Base-by-base conservation (phyloP, 352 stramenopile genomes). In the Globisporangium radiosum region DNA sequence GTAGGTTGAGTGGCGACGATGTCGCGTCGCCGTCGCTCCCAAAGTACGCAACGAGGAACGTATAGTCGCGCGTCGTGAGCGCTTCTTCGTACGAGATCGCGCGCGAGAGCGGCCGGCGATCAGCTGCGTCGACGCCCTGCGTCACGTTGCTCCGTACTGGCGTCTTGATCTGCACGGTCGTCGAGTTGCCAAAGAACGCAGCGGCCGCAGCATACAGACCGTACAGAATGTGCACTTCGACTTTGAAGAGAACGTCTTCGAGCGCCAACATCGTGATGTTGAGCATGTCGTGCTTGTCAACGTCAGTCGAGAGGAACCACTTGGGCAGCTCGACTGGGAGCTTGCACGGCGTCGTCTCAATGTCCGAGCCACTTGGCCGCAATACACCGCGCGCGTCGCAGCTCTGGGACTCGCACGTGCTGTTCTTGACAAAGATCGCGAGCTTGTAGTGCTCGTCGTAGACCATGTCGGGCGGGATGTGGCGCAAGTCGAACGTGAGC, bases 381-480 rank as follows among this genome's bases (percentile, higher is more conserved):
- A 86, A 59, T 1, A 88, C 72, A 1, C 80, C 67, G 17, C 75
- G 76, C 1, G 69, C 64, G 63, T 92, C 77, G 50, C 95, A 98
- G 25, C 69, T 81, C 55, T 90, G 76, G 54, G 95, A 86, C 54
- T 95, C 69, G 66, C 94, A 98, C 55, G 91, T 85, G 38, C 88
- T 98, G 60, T 97, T 97, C 43, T 82, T 79, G 0, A 98, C 85
- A 56, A 97, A 98, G 36, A 99, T 83, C n/a, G 92, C 94, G 60
- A 99, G 75, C 25, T 90, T 94, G 72, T 91, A 98, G 72, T 99
- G 95, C 66, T 98, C 89, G 55, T 96, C 81, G 66, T 98, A 99
- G 13, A 95, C 66, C 54, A 99, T 70, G 55, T 96, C 73, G 0
- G 62, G 64, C 10, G 96, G 93, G 11, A 99, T 63, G 56, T 98